Evolutionary conservation across 805 yeast genomes (phyloP), one percentile per base, ranked within the genome.

Genomic region (Dipodascus albidus): DNA sequence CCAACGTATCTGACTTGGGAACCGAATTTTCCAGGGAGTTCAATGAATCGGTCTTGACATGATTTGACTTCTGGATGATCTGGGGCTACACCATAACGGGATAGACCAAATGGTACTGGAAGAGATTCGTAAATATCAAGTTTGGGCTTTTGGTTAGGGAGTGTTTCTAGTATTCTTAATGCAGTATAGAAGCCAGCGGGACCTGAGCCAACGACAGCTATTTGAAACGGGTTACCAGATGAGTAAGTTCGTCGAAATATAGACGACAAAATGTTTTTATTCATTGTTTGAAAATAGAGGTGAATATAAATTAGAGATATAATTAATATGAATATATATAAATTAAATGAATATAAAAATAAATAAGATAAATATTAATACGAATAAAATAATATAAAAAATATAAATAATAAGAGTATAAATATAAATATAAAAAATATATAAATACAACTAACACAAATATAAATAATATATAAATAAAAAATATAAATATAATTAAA

Each of bases 21-120:
- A 4, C 44, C 44, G 62, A 82, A 80, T 1, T 67, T 60, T 22
- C 59, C 53, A 21, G 67, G 68, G 21, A 74, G 70, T 52, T 82
- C 81, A 8, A 75, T 76, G 64, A 93, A 84, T 52, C 89, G 82
- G 19, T 85, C 85, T 65, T 83, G 75, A 72, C 76, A 72, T 55
- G 69, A 69, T 58, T 90, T 91, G 31, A 93, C 98, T 62, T 93
- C 98, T 0, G 96, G 96, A 68, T 93, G 97, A 68, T 93, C 99
- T 1, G 99, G 99, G 0, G 99, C 97, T n/a, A 93, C 98, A 1
- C 99, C 99, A 64, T 79, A 90, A 35, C 99, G 70, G 47, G 90
- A 82, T 33, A 93, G 74, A 0, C 99, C 99, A 70, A 77, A 91
- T 0, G 99, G 99, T 3, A 89, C 82, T 0, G 97, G 96, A 23